Base-by-base conservation (phyloP, 2,329 filamentous ascomycete genomes). In the Aspergillus glaucus region DNA sequence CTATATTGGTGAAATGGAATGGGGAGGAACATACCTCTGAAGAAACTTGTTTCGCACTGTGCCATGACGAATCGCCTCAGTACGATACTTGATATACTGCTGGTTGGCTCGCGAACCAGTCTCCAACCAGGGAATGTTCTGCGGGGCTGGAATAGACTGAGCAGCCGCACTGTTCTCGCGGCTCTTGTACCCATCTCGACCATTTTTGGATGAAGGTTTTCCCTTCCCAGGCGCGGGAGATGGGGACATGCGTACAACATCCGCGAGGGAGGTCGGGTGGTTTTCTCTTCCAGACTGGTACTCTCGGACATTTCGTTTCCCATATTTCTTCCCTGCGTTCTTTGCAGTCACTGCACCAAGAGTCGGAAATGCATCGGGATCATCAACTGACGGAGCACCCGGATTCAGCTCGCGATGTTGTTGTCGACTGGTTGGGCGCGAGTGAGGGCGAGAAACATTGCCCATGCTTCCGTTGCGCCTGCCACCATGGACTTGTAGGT, bases 31-130 rank as follows among this genome's bases (percentile, higher is more conserved):
- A 61, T 72, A 92, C 88, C 88, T 95, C 70, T 96, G 92, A 47
- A 98, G 72, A 61, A 97, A 98, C 67, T 97, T 97, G 69, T 97
- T 98, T 54, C 93, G 82, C 65, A 96, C 81, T 58, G 91, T 93
- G 57, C 93, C 93, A 66, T 98, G 93, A 72, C 95, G 95, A 67
- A 98, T 95, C 50, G 93, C 93, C 71, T 97, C 92, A 62, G 91
- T 87, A 46, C 93, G 86, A 58, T 91, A 89, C 72, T 95, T 95
- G 58, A 98, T 81, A 67, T 98, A 98, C 21, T 89, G 86, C 69
- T 91, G 90, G 68, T 98, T 97, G 55, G 88, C 88, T 55, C 82
- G 83, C 46, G 92, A 85, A 19, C 93, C 93, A 2, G 93, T 97
- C 69, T 96, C 92, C 3, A 97, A 75, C 93, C 93, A 98, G 0